phyloP scores from a whole-genome alignment of 257 asterid species.

The Gardenia jasminoides region DNA sequence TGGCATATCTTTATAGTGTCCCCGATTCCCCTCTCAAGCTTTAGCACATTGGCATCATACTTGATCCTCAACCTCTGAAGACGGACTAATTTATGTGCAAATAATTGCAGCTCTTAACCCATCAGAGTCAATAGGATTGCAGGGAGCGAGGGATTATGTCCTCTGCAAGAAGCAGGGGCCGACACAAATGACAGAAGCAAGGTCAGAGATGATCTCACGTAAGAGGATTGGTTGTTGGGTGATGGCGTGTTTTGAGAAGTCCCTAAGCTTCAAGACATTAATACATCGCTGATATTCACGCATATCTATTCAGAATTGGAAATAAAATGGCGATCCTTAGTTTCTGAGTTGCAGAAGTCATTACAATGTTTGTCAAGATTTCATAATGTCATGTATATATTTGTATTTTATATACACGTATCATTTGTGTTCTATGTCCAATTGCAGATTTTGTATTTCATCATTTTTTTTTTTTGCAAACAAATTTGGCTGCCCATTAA shows the following conservation, averaged over 20 bases:
- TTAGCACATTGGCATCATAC: no score
- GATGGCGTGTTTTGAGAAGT: constrained; percentile 55
- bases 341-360: background rate
- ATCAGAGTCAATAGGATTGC: constrained; percentile 40
- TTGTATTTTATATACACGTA: no score
- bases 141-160: constrained; percentile 50
- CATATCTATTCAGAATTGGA: background rate
- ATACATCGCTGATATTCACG: constrained; percentile 24
- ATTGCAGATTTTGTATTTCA: no score
- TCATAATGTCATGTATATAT: no score
- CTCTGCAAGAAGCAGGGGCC: constrained; percentile 44
- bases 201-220: constrained; percentile 12
- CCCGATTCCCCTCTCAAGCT: no score
- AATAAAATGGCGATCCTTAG: background rate
- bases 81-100: background rate
- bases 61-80: no score
- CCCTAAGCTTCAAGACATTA: constrained; percentile 36
- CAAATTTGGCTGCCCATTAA: no score
- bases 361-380: no score
- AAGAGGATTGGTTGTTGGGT: constrained; percentile 35
- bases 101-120: constrained; percentile 45
- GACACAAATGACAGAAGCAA: constrained; percentile 29
- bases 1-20: no score
- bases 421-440: no score
- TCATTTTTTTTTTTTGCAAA: no score